Conservation (phyloP, 129 eudicot genomes). For the Smallanthus sonchifolius region DNA sequence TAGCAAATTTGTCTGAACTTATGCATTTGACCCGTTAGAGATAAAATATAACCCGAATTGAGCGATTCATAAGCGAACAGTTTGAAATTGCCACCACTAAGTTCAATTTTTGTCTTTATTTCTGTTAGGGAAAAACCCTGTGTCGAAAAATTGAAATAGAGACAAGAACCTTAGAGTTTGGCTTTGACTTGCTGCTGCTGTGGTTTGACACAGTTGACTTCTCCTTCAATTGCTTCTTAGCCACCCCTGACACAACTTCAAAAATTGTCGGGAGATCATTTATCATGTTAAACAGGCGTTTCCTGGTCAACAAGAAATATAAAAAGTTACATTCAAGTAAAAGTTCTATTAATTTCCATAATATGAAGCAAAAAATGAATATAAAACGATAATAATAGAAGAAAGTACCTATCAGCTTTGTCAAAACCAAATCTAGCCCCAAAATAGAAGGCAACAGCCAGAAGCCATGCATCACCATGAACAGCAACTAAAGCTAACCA, state of each 20-base stretch:
- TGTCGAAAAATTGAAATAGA: background rate
- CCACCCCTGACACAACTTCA: conserved; percentile 55
- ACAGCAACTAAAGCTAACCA: conserved; percentile 69
- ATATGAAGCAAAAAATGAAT: background rate
- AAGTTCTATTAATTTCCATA: background rate
- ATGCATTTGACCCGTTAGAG: background rate
- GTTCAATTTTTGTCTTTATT: background rate
- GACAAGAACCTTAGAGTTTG: conserved; percentile 41
- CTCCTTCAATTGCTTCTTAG: conserved; percentile 58
- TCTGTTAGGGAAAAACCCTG: background rate
- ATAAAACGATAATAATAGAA: background rate
- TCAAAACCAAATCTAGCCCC: conserved; percentile 67
- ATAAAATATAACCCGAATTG: background rate
- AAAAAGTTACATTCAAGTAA: background rate
- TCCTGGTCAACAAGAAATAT: conserved; percentile 8
- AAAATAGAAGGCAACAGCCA: conserved; percentile 59
- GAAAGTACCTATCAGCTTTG: conserved; percentile 55
- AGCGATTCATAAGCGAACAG: background rate
- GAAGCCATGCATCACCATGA: conserved; percentile 74
- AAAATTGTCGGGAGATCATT: conserved; percentile 54
- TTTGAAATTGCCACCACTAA: background rate
- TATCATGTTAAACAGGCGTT: conserved; percentile 58
- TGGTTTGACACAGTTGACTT: conserved; percentile 54
- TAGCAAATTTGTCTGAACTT: background rate
- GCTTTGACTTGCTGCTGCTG: conserved; percentile 60